phyloP scores from a whole-genome alignment of 352 stramenopile species.

The Phytophthora melonis region DNA sequence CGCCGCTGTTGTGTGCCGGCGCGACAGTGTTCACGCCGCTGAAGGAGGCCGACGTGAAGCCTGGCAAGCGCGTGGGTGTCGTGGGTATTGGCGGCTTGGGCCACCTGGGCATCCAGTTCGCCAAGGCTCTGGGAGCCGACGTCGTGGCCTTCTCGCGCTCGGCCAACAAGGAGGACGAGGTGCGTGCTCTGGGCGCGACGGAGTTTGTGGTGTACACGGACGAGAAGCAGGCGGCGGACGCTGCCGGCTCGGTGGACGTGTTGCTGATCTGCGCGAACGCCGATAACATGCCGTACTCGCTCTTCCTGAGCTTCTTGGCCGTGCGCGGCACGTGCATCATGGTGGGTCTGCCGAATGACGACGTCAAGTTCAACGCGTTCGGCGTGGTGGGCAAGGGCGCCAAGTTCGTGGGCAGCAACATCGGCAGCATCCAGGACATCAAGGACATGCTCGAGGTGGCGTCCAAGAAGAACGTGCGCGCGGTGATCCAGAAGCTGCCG shows the following conservation, averaged over 20 bases:
- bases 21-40: constrained; percentile 45
- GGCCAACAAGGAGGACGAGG: constrained; percentile 64
- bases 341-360: constrained; percentile 68
- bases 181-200: constrained; percentile 63
- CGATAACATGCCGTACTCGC: constrained; percentile 54
- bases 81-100: constrained; percentile 88
- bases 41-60: too few species aligned
- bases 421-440: constrained; percentile 83
- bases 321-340: constrained; percentile 67
- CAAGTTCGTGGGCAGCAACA: constrained; percentile 72
- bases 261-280: constrained; percentile 79
- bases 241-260: constrained; percentile 55
- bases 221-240: constrained; percentile 41
- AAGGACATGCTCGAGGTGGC: constrained; percentile 89
- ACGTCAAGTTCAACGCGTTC: constrained; percentile 65
- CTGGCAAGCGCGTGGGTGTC: constrained; percentile 34
- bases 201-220: constrained; percentile 67
- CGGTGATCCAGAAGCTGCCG: constrained; percentile 57
- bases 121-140: constrained; percentile 65
- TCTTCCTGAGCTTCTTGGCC: constrained; percentile 65
- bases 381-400: constrained; percentile 47
- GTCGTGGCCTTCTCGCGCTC: constrained; percentile 74
- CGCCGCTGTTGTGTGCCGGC: constrained; percentile 83
- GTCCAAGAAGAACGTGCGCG: constrained; percentile 64
- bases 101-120: constrained; percentile 89